A percentile compares a stretch with the other conserved stretches of the same genome.
Evolutionary conservation across 2,329 filamentous ascomycete genomes (phyloP).

Genomic region (Xylariaceae sp.): DNA sequence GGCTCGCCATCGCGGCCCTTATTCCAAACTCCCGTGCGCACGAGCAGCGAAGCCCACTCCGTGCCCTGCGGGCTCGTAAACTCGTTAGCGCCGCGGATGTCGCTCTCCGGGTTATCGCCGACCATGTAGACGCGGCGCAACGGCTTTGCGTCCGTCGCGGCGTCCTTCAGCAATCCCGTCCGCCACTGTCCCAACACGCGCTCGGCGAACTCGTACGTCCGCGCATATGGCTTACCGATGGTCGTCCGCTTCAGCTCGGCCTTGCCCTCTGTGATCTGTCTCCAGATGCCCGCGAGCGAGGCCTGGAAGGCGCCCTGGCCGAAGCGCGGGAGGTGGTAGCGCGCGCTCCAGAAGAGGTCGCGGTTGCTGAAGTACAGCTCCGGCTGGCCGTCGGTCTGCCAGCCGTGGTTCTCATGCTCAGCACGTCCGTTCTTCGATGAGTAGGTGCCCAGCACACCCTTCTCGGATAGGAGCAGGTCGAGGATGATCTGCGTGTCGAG

Average conservation of each 20-base stretch:
- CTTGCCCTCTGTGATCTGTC: conserved; percentile 59
- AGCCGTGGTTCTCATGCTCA: conserved; percentile 66
- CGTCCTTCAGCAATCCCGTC: conserved; percentile 38
- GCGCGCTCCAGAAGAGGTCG: conserved; percentile 83
- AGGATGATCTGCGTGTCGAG: conserved; percentile 79
- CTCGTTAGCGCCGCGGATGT: conserved; percentile 81
- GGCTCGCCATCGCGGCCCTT: conserved; percentile 43
- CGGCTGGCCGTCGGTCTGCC: conserved; percentile 76
- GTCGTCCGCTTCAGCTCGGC: conserved; percentile 55
- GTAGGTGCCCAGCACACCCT: conserved; percentile 77
- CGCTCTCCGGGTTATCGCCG: conserved; percentile 82
- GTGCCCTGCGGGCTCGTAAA: conserved; percentile 62
- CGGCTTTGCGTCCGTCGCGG: conserved; percentile 29
- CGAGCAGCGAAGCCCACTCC: conserved; percentile 72
- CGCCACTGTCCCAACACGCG: conserved; percentile 61
- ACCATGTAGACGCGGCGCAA: conserved; percentile 86
- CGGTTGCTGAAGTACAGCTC: conserved; percentile 82
- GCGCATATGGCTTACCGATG: conserved; percentile 75
- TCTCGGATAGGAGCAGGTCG: conserved; percentile 72
- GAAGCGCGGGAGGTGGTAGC: conserved; percentile 77
- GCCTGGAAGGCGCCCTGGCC: conserved; percentile 89
- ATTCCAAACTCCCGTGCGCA: conserved; percentile 73
- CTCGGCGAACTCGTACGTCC: conserved; percentile 83
- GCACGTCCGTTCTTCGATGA: conserved; percentile 64
- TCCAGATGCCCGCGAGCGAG: conserved; percentile 76